Evolutionary conservation across 1,284 basidiomycete species (phyloP).

Genomic region (Polyporus tsugae): DNA sequence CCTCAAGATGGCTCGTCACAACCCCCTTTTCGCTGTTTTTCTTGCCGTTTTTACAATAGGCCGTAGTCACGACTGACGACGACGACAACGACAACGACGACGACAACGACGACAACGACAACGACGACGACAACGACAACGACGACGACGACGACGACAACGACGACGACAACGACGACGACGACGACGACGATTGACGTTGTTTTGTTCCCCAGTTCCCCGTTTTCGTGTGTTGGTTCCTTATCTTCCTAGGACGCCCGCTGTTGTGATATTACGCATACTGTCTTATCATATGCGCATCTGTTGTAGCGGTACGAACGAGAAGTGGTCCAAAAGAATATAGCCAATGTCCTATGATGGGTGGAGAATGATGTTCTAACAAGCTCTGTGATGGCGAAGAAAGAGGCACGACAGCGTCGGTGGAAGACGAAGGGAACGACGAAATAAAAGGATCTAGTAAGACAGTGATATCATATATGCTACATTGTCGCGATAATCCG

Average conservation of each 20-base stretch:
- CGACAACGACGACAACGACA: too few relatives aligned
- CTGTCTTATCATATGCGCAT: neutral
- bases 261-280: neutral
- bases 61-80: too few relatives aligned
- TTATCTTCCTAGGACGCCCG: neutral
- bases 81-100: too few relatives aligned
- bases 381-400: neutral
- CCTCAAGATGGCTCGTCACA: neutral
- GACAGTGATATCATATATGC: slow-evolving; percentile 16
- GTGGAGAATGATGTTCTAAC: neutral
- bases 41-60: neutral
- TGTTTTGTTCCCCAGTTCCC: neutral
- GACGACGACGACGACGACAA: too few relatives aligned
- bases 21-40: neutral
- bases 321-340: neutral
- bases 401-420: neutral
- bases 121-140: too few relatives aligned
- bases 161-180: too few relatives aligned
- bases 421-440: neutral
- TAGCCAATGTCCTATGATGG: neutral
- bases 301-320: neutral
- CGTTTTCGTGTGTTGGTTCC: neutral
- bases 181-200: neutral
- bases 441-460: slow-evolving; percentile 1
- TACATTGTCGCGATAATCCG: slow-evolving; percentile 8